phyloP scores from a whole-genome alignment of 208 protist species.

The Leishmania major region DNA sequence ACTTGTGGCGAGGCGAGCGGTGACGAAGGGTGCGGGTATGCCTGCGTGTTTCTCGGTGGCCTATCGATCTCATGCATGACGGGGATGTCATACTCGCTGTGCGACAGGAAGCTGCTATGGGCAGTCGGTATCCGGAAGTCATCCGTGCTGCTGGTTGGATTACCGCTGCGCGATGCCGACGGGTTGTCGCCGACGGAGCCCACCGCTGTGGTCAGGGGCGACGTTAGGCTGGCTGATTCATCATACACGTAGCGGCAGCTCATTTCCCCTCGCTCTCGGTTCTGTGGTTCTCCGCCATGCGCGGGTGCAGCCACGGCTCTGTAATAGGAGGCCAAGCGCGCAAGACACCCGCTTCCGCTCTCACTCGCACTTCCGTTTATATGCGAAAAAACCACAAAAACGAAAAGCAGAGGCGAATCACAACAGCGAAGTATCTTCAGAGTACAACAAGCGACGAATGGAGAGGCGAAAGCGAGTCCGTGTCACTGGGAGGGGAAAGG shows the following conservation, averaged over 20 bases:
- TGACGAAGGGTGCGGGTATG: background rate
- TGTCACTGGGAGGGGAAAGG: background rate
- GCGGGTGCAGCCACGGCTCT: background rate
- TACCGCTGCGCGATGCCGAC: background rate
- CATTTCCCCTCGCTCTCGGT: background rate
- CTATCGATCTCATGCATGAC: background rate
- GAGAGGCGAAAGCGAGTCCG: background rate
- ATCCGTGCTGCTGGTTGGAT: background rate
- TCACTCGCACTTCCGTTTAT: background rate
- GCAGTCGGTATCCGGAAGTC: background rate
- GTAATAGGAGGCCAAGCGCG: background rate
- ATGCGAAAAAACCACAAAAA: background rate
- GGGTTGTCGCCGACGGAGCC: background rate
- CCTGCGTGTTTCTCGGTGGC: background rate
- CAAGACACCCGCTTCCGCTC: background rate
- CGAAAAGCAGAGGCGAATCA: too few relatives aligned
- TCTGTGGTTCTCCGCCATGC: background rate
- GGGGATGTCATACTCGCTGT: constrained; percentile 3
- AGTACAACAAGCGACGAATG: background rate
- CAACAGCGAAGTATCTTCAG: background rate
- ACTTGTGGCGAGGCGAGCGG: background rate
- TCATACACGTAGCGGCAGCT: constrained; percentile 1
- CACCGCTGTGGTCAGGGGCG: background rate
- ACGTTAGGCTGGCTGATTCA: background rate
- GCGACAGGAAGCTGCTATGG: background rate